phyloP scores from a whole-genome alignment of 2,329 filamentous ascomycete species.

The Aspergillus sergii region DNA sequence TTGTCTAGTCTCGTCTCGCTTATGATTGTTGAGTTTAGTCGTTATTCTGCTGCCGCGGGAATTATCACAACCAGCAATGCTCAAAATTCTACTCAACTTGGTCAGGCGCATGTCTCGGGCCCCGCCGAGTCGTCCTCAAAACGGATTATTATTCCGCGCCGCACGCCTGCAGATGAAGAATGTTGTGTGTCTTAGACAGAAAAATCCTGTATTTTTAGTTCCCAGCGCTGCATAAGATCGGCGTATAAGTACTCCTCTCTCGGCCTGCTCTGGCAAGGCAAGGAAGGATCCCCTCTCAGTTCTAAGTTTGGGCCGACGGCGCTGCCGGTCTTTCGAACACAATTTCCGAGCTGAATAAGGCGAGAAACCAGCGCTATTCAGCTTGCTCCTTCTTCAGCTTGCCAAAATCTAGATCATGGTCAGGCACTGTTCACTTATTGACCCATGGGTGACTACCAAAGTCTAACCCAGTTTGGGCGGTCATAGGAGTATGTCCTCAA shows the following conservation, averaged over 20 bases:
- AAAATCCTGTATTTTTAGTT: background rate
- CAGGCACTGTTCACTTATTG: background rate
- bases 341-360: background rate
- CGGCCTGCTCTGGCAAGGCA: background rate
- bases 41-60: background rate
- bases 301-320: background rate
- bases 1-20: constrained; percentile 1
- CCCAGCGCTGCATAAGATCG: constrained; percentile 4
- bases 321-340: background rate
- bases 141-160: constrained; percentile 4
- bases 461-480: background rate
- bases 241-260: background rate
- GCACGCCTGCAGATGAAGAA: background rate
- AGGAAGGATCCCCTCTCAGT: background rate
- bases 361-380: background rate
- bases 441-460: background rate
- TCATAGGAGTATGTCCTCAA: background rate
- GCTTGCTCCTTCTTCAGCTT: background rate
- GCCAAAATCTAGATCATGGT: background rate
- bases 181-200: constrained; percentile 1
- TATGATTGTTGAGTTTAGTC: constrained; percentile 1
- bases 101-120: background rate
- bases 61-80: background rate
- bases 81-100: background rate
- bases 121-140: background rate